Evolutionary conservation across 257 asterid species (phyloP).

Genomic region (Apocynum venetum): DNA sequence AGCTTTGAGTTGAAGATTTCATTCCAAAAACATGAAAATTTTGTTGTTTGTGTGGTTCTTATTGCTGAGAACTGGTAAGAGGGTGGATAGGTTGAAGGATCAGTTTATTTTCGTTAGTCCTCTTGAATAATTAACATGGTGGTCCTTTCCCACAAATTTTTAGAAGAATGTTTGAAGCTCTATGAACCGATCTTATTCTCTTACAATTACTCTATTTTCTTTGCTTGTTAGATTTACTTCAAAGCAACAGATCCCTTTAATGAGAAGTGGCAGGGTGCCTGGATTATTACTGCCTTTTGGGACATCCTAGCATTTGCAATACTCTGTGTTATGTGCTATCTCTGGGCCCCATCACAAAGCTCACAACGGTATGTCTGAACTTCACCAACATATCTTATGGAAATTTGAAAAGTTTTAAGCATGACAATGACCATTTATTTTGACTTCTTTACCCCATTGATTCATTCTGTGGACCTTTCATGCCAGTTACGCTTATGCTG

Average conservation of each 20-base stretch:
- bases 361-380: slow-evolving; percentile 66
- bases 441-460: not conserved
- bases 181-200: not conserved
- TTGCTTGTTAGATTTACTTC: slow-evolving; percentile 67
- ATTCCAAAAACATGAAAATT: not conserved
- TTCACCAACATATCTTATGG: not conserved
- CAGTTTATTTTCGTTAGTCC: not conserved
- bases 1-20: not conserved
- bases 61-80: not conserved
- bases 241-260: slow-evolving; percentile 98
- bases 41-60: not conserved
- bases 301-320: slow-evolving; percentile 76
- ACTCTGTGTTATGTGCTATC: slow-evolving; percentile 86
- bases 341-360: slow-evolving; percentile 96
- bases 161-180: not conserved
- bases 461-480: slow-evolving; percentile 9
- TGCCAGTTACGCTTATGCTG: slow-evolving; percentile 85
- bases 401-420: not conserved
- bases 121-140: not conserved
- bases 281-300: slow-evolving; percentile 98
- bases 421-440: not conserved
- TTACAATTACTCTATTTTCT: slow-evolving; percentile 15
- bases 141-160: not conserved
- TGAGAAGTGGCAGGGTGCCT: slow-evolving; percentile 94
- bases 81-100: not conserved